Conservation (phyloP, 2,329 filamentous ascomycete species). For the Neophaeococcomyces mojaviensis region DNA sequence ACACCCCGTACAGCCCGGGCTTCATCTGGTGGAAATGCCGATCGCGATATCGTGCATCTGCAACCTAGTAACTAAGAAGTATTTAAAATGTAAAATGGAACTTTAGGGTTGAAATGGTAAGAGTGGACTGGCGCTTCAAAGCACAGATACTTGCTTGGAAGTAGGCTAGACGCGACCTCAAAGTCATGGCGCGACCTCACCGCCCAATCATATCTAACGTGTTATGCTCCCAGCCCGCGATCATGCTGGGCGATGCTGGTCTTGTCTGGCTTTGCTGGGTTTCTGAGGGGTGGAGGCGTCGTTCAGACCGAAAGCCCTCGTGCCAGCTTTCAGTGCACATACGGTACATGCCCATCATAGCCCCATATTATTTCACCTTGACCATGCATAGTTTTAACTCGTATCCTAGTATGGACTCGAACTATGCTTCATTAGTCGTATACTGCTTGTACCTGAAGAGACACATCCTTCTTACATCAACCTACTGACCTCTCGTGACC, state of each 20-base stretch:
- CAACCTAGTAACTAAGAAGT: too few relatives aligned
- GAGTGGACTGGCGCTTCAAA: not conserved
- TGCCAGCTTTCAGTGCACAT: conserved; percentile 1
- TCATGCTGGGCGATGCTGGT: not conserved
- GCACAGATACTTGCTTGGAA: not conserved
- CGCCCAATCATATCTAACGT: not conserved
- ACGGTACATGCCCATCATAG: not conserved
- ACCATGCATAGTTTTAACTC: not conserved
- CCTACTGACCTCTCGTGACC: not conserved
- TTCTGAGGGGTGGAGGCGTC: not conserved
- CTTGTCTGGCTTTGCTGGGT: not conserved
- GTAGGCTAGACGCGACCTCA: conserved; percentile 4
- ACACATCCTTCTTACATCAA: not conserved
- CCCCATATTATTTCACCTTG: not conserved
- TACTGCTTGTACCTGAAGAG: not conserved
- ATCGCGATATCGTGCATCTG: too few relatives aligned
- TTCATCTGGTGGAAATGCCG: too few relatives aligned
- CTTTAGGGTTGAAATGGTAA: too few relatives aligned
- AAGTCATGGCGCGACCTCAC: conserved; percentile 1
- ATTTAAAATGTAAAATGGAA: too few relatives aligned
- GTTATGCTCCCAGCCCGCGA: not conserved
- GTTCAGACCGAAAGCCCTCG: not conserved
- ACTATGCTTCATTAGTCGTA: conserved; percentile 3
- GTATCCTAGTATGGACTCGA: conserved; percentile 1
- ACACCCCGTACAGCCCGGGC: too few relatives aligned